Evolutionary conservation across 176 grass and related monocot species (phyloP), one percentile per base, ranked within the genome.

Genomic region (Urochloa ruziziensis): DNA sequence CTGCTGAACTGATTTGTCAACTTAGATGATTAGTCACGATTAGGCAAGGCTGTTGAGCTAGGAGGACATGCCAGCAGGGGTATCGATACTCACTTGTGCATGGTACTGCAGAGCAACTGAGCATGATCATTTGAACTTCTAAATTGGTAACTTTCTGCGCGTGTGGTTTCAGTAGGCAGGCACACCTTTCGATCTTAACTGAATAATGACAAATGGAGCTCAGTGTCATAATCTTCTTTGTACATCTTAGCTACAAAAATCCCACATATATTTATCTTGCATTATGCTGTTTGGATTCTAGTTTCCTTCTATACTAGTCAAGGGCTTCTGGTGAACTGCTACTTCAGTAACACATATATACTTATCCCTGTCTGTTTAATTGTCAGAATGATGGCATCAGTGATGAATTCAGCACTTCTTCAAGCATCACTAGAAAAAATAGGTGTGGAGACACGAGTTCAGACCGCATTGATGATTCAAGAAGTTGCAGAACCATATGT

Each of bases 401-500:
- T 96, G 47, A 99, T 99, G 93, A 99, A 99, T 75, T 92, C 97
- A 24, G 85, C 88, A 80, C 75, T 99, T 73, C 89, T 99, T 43
- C 93, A 99, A 91, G 97, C 93, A 17, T 96, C 93, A 64, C 87
- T 96, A 21, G 97, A 96, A 89, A 94, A 94, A 64, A 92, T 94
- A 59, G 91, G 93, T 40, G 88, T 99, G 68, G 88, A 93, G 48
- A 92, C 97, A 74, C 77, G 93, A 39, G 88, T 96, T 34, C 97
- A 99, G 75, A 94, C 89, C 62, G 88, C 94, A 71, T 80, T 99
- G 52, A 89, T 82, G 57, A 92, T 92, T 90, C 93, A 94, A 85
- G 97, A 99, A 68, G 86, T 96, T 74, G 93, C 97, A 65, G 91
- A 99, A 42, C 87, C 93, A 67, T 96, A 99, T 69, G 85, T 99